Base-by-base conservation (phyloP, 164 flowering plant species). In the Aristolochia fimbriata region DNA sequence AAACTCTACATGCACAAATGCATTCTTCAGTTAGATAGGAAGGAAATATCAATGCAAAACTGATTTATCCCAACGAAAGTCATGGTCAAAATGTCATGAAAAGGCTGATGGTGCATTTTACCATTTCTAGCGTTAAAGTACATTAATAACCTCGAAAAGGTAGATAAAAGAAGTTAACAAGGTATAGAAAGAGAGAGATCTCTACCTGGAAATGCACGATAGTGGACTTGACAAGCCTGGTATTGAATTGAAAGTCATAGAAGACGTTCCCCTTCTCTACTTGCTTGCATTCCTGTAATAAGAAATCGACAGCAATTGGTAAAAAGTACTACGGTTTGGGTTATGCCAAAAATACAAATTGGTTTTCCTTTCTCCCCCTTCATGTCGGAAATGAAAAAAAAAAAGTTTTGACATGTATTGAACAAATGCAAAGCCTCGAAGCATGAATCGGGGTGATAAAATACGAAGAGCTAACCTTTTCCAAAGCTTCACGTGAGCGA, bases 181-280 rank as follows among this genome's bases (percentile, higher is more conserved):
- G 8, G 10, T 37, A 37, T 37, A 52, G 9, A 15, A 27, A 17
- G 37, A 19, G 41, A 21, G 55, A 67, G 67, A 62, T 51, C 53
- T 78, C 69, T 78, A 92, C 98, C 98, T 92, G 98, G 71, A 92
- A 92, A 80, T 92, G 98, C 51, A 87, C 86, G 60, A 92, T 81
- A 22, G 96, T 92, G 27, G 96, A 76, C 62, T 85, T 87, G 69
- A 92, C 96, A 59, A 88, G 83, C 76, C 96, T 84, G 24, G 98
- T 87, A 51, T 92, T 92, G 78, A 81, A 88, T 58, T 84, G 96
- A 56, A 92, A 91, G 50, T 88, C 93, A 61, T 82, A 91, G 68
- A 88, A 85, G 62, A 47, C 75, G 63, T 80, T 76, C 55, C 84
- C 88, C 67, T 77, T 83, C 62, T 85, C 81, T 16, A 82, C 82